Percentiles rank a stretch among this genome's conserved stretches.
phyloP scores from a whole-genome alignment of 2,329 filamentous ascomycete species.

The Ceratocystis smalleyi region DNA sequence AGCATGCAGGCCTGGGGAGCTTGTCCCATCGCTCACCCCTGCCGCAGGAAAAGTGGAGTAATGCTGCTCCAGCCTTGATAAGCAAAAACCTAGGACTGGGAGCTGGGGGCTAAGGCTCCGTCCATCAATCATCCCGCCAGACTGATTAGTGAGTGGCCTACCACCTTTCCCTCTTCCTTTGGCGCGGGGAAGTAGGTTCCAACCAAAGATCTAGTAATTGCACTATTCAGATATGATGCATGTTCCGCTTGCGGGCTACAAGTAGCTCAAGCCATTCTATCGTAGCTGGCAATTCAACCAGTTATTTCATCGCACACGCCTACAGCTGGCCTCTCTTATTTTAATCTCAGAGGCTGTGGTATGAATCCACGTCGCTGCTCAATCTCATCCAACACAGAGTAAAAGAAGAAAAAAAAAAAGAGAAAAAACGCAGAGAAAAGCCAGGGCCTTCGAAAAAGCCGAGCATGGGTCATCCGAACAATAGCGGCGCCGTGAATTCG shows the following conservation, averaged over 20 bases:
- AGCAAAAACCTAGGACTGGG: neutral
- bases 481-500: neutral
- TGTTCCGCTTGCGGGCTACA: neutral
- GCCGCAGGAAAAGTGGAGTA: neutral
- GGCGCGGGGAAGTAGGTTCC: neutral
- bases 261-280: neutral
- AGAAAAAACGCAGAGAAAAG: neutral
- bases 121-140: neutral
- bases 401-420: neutral
- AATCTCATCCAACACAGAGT: neutral
- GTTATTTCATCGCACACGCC: too few relatives aligned
- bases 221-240: neutral
- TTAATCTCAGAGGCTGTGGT: neutral
- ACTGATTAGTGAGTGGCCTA: neutral
- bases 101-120: neutral
- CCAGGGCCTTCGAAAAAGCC: neutral
- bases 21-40: neutral
- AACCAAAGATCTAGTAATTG: neutral
- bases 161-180: neutral
- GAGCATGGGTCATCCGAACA: conserved; percentile 5
- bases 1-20: neutral
- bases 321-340: too few relatives aligned
- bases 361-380: neutral
- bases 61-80: neutral
- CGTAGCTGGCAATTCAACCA: neutral